Base-by-base conservation (phyloP, 805 yeast genomes). In the Yamadazyma philogaea region DNA sequence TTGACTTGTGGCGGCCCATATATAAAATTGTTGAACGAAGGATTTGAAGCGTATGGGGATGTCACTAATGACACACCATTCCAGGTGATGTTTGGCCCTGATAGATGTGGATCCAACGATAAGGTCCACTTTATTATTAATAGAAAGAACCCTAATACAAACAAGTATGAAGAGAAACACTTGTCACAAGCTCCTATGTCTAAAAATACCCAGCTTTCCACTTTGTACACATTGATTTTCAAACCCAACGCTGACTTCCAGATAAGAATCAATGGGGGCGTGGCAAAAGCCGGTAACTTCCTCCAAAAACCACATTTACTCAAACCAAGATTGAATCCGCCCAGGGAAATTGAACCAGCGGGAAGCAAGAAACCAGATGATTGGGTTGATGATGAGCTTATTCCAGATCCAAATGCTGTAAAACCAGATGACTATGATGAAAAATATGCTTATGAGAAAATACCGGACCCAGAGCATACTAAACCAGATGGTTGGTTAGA, bases 11-110 rank as follows among this genome's bases (percentile, higher is more conserved):
- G 96, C 37, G 97, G 97, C 42, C 91, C 95, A 1, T 90, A 89
- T 64, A 61, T 90, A 51, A 90, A 90, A 68, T 68, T 90, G 34
- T 63, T 90, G 42, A 70, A 79, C 34, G 44, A 58, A 1, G 62
- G 58, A 42, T 69, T 65, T 27, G 59, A 63, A 30, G 5, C 14
- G 1, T 18, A 18, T 5, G 45, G 42, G 4, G 76, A 77, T 46
- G 84, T 88, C 68, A 71, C 68, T 50, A 75, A 78, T 46, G 79
- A 72, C 20, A 75, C 95, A 3, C 86, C 89, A 2, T 87, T 84
- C 65, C 88, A 84, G 61, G 66, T 90, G 49, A 84, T 90, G 91
- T 90, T 90, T 68, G 97, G 97, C 16, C 97, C 97, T 34, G 97
- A 90, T 64, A 79, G 77, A 60, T 90, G 97, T 66, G 96, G 95